A percentile compares a stretch with the other conserved stretches of the same genome.
Evolutionary conservation across 2,329 filamentous ascomycete genomes (phyloP).

Genomic region (Diaporthe helianthi): DNA sequence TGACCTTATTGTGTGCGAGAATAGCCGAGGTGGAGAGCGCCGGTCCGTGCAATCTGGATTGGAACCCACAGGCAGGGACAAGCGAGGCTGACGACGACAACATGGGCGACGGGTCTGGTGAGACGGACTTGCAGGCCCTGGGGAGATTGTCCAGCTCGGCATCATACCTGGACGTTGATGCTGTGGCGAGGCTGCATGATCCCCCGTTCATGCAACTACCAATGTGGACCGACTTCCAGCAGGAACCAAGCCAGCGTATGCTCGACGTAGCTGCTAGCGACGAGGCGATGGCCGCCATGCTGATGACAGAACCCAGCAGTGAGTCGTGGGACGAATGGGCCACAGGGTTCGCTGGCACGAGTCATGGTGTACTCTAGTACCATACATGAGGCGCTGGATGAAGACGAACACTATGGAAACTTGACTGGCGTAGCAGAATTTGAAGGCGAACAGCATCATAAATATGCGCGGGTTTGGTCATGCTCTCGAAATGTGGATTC

Average conservation of each 20-base stretch:
- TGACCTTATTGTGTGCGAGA: conserved; percentile 44
- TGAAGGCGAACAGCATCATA: neutral
- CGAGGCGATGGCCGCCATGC: conserved; percentile 21
- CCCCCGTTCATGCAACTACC: conserved; percentile 13
- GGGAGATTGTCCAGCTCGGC: conserved; percentile 10
- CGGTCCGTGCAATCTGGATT: conserved; percentile 14
- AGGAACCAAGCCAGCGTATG: conserved; percentile 5
- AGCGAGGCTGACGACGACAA: conserved; percentile 28
- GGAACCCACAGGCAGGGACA: conserved; percentile 22
- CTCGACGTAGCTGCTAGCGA: conserved; percentile 7
- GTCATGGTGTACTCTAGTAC: conserved; percentile 2
- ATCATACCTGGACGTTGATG: neutral
- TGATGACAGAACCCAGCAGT: conserved; percentile 18
- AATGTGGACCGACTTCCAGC: conserved; percentile 23
- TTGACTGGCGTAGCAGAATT: neutral
- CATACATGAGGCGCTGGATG: neutral
- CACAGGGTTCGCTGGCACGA: conserved; percentile 16
- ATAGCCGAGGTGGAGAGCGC: conserved; percentile 36
- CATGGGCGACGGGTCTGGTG: neutral
- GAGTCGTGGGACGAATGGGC: conserved; percentile 30
- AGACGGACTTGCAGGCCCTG: neutral
- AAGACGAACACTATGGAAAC: neutral
- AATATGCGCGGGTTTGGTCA: neutral
- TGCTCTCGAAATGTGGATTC: conserved; percentile 8
- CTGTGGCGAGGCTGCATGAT: conserved; percentile 16